A percentile compares a stretch with the other conserved stretches of the same genome.
phyloP scores from a whole-genome alignment of 192 early-diverging fungal species.

The Coemansia sp. region DNA sequence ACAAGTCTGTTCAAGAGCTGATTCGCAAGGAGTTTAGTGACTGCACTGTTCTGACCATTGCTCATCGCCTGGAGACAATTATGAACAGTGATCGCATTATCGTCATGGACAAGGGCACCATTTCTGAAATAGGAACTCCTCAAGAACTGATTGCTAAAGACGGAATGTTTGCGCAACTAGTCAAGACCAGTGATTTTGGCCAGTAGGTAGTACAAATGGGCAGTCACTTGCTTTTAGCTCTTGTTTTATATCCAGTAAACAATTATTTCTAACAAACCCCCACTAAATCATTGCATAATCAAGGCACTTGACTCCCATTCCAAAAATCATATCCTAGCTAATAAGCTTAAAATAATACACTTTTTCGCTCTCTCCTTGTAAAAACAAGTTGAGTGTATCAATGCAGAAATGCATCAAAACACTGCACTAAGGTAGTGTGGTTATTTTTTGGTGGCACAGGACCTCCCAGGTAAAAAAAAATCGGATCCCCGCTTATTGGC shows the following conservation, averaged over 20 bases:
- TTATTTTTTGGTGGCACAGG: no score
- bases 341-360: no score
- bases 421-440: no score
- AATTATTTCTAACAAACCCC: no score
- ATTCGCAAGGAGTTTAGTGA: conserved; percentile 59
- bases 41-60: conserved; percentile 61
- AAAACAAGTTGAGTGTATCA: no score
- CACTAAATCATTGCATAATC: background rate
- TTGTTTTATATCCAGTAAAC: background rate
- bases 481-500: no score
- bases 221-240: no score
- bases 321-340: no score
- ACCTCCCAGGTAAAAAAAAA: no score
- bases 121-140: conserved; percentile 12
- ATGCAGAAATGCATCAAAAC: no score
- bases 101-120: conserved; percentile 59
- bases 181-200: conserved; percentile 13
- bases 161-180: conserved; percentile 14
- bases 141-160: conserved; percentile 15
- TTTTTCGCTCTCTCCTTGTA: no score
- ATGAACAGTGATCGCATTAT: conserved; percentile 70
- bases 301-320: no score
- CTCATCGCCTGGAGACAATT: conserved; percentile 71
- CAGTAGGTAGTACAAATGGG: background rate
- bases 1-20: conserved; percentile 4